A percentile compares a stretch with the other conserved stretches of the same genome.
phyloP scores from a whole-genome alignment of 768 basidiomycete genomes.

The Psilocybe cyanescens region DNA sequence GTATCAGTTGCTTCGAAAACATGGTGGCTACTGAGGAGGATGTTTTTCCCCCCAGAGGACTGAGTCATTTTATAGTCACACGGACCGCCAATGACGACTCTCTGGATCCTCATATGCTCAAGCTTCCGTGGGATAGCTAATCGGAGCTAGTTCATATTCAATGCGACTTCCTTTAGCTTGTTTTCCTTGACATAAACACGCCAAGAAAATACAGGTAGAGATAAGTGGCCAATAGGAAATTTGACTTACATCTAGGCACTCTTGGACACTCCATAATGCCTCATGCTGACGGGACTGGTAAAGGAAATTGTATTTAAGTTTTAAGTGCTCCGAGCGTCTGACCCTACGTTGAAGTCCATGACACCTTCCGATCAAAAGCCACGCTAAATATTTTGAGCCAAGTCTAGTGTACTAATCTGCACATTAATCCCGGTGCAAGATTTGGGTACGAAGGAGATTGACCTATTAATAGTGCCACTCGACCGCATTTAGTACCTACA shows the following conservation, averaged over 20 bases:
- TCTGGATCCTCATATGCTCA: not conserved
- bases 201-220: not conserved
- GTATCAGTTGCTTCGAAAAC: not conserved
- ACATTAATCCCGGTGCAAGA: no score
- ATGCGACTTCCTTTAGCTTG: not conserved
- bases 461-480: not conserved
- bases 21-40: not conserved
- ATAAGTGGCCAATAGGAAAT: not conserved
- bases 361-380: no score
- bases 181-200: not conserved
- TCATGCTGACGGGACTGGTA: not conserved
- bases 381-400: no score
- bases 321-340: no score
- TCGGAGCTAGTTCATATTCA: not conserved
- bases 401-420: no score
- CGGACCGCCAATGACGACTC: not conserved
- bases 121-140: not conserved
- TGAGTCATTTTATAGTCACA: not conserved
- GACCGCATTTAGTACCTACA: not conserved
- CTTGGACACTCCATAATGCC: not conserved
- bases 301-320: no score
- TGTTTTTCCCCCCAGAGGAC: not conserved
- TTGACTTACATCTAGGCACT: not conserved
- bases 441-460: not conserved
- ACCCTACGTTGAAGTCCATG: no score